Evolutionary conservation across 2,329 filamentous ascomycete species (phyloP).

Genomic region (Leptographium flavum): DNA sequence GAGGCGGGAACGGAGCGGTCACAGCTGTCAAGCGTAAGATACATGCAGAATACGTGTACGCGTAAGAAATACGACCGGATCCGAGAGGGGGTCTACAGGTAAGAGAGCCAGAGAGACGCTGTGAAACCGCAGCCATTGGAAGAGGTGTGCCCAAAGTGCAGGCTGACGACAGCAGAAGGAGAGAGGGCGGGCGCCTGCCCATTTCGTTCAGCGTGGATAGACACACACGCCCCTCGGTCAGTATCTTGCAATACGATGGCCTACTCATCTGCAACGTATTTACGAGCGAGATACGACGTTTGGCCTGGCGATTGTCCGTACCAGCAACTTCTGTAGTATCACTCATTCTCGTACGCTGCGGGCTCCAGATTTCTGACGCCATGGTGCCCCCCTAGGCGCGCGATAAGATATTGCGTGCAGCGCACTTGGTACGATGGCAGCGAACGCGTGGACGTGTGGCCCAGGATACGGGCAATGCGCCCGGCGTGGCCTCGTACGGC

Average conservation of each 20-base stretch:
- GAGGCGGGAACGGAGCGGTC: not conserved
- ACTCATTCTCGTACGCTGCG: not conserved
- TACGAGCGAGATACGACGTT: no score
- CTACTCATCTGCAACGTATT: no score
- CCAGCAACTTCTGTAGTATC: not conserved
- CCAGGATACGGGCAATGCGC: not conserved
- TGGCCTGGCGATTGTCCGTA: no score
- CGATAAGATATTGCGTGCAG: not conserved
- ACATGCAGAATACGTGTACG: no score
- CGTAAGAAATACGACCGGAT: not conserved
- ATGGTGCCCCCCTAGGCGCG: not conserved
- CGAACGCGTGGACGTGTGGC: no score
- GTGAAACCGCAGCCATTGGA: no score
- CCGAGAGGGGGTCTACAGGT: not conserved
- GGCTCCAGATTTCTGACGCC: not conserved
- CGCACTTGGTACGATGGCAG: not conserved
- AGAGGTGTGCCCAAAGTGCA: no score
- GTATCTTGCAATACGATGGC: no score
- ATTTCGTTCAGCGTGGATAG: not conserved
- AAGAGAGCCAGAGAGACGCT: not conserved
- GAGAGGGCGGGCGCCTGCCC: not conserved
- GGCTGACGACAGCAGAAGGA: not conserved
- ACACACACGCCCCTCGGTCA: not conserved
- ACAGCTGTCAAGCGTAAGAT: no score
- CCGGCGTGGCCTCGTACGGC: not conserved